Evolutionary conservation across 2,329 filamentous ascomycete species (phyloP).

Genomic region (Aspergillus aculeatus): DNA sequence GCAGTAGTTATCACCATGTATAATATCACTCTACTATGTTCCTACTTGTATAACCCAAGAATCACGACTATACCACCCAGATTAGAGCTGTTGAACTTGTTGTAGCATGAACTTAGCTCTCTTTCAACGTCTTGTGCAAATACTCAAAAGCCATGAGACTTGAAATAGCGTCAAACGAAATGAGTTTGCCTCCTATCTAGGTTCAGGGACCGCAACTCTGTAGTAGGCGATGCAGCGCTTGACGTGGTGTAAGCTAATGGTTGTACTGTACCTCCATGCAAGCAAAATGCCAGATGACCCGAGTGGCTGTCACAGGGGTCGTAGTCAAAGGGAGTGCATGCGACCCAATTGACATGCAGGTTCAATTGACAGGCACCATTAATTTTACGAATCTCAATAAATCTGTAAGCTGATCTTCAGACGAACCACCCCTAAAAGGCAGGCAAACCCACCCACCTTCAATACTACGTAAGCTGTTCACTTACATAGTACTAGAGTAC

Average conservation of each 20-base stretch:
- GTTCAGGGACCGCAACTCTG: not conserved
- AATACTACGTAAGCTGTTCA: not conserved
- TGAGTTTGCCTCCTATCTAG: not conserved
- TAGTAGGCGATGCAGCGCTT: not conserved
- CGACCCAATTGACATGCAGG: not conserved
- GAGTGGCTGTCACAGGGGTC: not conserved
- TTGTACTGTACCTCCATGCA: not conserved
- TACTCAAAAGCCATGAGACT: not conserved
- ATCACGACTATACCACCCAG: not conserved
- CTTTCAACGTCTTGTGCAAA: not conserved
- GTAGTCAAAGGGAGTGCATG: not conserved
- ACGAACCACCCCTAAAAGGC: not conserved
- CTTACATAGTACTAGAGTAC: too few species aligned
- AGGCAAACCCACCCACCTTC: constrained; percentile 8
- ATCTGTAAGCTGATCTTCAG: not conserved
- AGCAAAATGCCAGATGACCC: not conserved
- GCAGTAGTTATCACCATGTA: not conserved
- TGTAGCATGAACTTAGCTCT: not conserved
- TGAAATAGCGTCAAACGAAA: not conserved
- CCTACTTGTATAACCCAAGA: not conserved
- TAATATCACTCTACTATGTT: not conserved
- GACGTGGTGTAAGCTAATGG: not conserved
- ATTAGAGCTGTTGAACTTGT: not conserved
- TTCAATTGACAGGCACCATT: not conserved
- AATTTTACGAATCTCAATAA: not conserved